Base-by-base conservation (phyloP, 345 rosid genomes). In the Hypericum perforatum region DNA sequence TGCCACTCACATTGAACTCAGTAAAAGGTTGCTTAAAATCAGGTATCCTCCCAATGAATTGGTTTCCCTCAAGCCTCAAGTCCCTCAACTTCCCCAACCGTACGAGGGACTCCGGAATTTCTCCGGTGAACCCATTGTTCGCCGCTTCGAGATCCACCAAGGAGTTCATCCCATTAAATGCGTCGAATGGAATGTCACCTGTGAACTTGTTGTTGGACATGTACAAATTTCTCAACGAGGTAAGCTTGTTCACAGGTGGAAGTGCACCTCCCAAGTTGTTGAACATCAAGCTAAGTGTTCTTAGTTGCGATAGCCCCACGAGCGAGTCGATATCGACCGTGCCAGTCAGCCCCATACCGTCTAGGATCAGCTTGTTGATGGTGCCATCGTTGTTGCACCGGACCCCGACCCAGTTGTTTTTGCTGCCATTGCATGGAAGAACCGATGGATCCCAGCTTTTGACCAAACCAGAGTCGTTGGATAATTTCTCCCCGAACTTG, bases 191-290 rank as follows among this genome's bases (percentile, higher is more conserved):
- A 10, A 90, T 70, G 14, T 63, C 64, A 0, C 95, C 98, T 0
- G 76, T 46, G 65, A 84, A 84, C 4, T 11, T 11, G 58, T 90
- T 90, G 29, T 66, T 55, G 1, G 96, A 79, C 60, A 90, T 41
- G 59, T 67, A 79, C 69, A 86, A 63, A 41, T 62, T 56, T 63
- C 52, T 81, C 32, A 90, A 52, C 16, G 62, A 37, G 0, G 14
- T 41, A 7, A 86, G 73, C 41, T 67, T 71, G 8, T 50, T 63
- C 9, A 90, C 45, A 2, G 58, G 70, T 0, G 96, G 92, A 37
- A 90, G 16, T 0, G 67, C 41, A 8, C 98, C 94, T 0, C 72
- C 73, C 5, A 90, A 80, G 63, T 60, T 59, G 56, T 86, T 90
- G 60, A 73, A 68, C 75, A 59, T 71, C 12, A 86, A 73, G 65